Evolutionary conservation across 2,329 filamentous ascomycete genomes (phyloP).

Genomic region (Penicillium sp.): DNA sequence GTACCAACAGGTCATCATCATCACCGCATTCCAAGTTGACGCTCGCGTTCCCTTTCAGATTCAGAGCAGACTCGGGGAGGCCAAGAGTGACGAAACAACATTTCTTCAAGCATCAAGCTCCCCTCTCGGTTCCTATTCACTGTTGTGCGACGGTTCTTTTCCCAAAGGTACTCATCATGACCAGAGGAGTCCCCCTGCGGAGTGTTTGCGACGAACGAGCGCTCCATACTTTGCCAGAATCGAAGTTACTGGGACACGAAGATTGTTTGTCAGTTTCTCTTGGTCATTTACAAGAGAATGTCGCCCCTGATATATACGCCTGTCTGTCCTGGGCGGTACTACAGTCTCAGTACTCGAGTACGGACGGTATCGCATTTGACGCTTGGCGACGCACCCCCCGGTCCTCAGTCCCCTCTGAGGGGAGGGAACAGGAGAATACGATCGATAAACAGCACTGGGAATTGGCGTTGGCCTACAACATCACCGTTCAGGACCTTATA

Average conservation of each 20-base stretch:
- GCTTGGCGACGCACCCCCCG: background rate
- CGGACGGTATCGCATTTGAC: background rate
- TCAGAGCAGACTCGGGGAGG: background rate
- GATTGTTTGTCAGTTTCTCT: background rate
- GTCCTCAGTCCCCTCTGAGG: background rate
- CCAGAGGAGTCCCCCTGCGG: background rate
- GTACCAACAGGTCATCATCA: background rate
- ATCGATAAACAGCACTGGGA: background rate
- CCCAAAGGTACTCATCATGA: background rate
- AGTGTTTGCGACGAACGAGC: background rate
- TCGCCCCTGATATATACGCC: background rate
- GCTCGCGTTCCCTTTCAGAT: background rate
- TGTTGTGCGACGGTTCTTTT: background rate
- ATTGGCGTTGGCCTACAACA: background rate
- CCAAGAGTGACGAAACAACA: background rate
- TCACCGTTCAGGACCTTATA: background rate
- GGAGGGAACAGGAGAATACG: background rate
- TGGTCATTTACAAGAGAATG: background rate
- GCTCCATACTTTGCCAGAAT: background rate
- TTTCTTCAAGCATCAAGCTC: background rate
- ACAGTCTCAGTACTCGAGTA: background rate
- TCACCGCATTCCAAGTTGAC: background rate
- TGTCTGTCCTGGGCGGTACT: background rate
- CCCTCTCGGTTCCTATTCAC: background rate
- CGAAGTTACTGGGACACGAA: background rate